phyloP scores from a whole-genome alignment of 371 early-diverging fungal genomes.

The Mortierella sp. region DNA sequence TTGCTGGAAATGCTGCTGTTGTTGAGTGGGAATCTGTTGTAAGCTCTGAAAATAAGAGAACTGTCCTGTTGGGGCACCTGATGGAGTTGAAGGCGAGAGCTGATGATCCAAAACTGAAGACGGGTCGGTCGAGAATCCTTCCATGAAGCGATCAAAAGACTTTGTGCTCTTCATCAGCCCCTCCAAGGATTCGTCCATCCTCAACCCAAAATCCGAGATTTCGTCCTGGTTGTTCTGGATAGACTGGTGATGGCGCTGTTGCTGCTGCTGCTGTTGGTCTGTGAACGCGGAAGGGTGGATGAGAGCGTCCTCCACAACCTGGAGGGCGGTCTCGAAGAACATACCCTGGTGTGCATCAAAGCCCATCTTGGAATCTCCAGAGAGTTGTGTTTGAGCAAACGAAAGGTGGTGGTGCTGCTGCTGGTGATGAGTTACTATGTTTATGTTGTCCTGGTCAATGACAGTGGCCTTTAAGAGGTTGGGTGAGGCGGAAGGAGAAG shows the following conservation, averaged over 20 bases:
- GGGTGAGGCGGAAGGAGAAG: slow-evolving; percentile 40
- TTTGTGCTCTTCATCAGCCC: slow-evolving; percentile 42
- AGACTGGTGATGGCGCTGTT: slow-evolving; percentile 11
- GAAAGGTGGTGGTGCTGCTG: slow-evolving; percentile 10
- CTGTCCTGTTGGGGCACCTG: slow-evolving; percentile 4
- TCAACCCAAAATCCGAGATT: slow-evolving; percentile 23
- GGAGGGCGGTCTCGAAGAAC: background rate
- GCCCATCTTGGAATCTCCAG: background rate
- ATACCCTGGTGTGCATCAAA: background rate
- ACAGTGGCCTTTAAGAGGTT: slow-evolving; percentile 7
- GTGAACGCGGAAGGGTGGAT: background rate
- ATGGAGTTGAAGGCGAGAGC: slow-evolving; percentile 9
- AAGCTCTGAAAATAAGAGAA: slow-evolving; percentile 10
- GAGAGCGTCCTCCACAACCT: background rate
- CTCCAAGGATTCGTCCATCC: slow-evolving; percentile 41
- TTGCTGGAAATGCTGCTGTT: slow-evolving; percentile 2
- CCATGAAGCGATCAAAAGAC: slow-evolving; percentile 13
- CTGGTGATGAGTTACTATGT: background rate
- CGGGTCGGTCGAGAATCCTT: slow-evolving; percentile 3
- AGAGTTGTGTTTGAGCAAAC: background rate
- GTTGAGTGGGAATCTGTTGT: background rate
- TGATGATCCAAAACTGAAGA: background rate
- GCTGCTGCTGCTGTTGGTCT: slow-evolving; percentile 4
- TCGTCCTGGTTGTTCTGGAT: background rate
- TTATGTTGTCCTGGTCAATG: background rate